These are phyloP conservation scores for Xerocomus brunneocitrinus DNA, from an alignment of 768 basidiomycete genomes.

Conservation along the genomic window DNA sequence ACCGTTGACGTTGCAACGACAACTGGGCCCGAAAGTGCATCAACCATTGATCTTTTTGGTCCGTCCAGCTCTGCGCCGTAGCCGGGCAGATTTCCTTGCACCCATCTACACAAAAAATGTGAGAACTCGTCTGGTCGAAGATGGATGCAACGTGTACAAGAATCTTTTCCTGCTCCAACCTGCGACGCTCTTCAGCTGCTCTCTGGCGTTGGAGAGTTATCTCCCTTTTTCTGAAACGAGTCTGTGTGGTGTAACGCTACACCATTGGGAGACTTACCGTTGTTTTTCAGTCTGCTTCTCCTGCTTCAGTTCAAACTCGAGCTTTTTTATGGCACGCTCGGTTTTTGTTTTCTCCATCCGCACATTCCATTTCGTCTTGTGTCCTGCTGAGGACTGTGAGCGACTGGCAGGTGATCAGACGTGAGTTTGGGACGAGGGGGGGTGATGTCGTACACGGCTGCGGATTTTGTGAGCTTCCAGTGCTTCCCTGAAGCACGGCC, in stretches of 20 bases:
- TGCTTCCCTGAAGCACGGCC: slow-evolving; percentile 68
- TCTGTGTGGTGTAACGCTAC: neutral
- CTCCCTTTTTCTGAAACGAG: slow-evolving; percentile 50
- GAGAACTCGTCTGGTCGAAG: neutral
- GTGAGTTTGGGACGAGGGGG: neutral
- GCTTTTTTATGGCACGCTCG: slow-evolving; percentile 65
- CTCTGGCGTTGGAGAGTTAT: slow-evolving; percentile 67
- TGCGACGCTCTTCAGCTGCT: slow-evolving; percentile 66
- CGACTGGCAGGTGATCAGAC: slow-evolving; percentile 41
- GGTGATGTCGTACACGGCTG: slow-evolving; percentile 40
- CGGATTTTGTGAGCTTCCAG: slow-evolving; percentile 54
- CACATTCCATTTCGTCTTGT: slow-evolving; percentile 67
- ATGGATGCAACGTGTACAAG: slow-evolving; percentile 8
- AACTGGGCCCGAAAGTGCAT: slow-evolving; percentile 15
- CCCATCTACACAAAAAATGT: slow-evolving; percentile 56
- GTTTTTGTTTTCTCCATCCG: slow-evolving; percentile 67
- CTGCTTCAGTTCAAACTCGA: slow-evolving; percentile 68
- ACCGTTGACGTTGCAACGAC: neutral
- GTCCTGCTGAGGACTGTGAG: slow-evolving; percentile 58
- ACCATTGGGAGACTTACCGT: slow-evolving; percentile 37
- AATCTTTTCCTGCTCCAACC: slow-evolving; percentile 42
- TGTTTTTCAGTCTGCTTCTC: slow-evolving; percentile 68
- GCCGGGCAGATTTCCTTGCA: slow-evolving; percentile 67
- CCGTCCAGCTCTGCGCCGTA: slow-evolving; percentile 67
- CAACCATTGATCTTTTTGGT: slow-evolving; percentile 79